Conservation (phyloP, 352 stramenopile species). For the Pythium angustatum region DNA sequence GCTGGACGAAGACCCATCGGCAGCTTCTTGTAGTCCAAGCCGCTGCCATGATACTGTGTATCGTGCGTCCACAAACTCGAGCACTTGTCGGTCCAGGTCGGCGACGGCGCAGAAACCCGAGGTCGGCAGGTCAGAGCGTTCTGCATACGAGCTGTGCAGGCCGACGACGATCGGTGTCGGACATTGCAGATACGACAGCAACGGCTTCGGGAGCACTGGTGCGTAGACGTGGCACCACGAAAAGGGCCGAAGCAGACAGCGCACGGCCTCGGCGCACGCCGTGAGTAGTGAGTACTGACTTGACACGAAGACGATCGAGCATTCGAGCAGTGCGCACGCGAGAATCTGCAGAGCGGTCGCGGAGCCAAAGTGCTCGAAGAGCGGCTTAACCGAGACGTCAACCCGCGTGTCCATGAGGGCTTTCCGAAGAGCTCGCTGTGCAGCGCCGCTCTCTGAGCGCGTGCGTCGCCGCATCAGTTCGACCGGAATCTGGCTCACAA, state of each 20-base stretch:
- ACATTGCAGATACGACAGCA: slow-evolving; percentile 89
- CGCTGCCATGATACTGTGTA: slow-evolving; percentile 57
- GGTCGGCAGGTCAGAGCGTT: slow-evolving; percentile 58
- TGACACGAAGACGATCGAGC: slow-evolving; percentile 84
- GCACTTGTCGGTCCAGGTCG: slow-evolving; percentile 65
- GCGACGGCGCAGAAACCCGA: slow-evolving; percentile 74
- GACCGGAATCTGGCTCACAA: slow-evolving; percentile 30
- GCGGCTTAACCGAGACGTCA: slow-evolving; percentile 63
- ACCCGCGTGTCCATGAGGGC: slow-evolving; percentile 46
- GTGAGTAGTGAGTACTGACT: slow-evolving; percentile 82
- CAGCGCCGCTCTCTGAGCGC: slow-evolving; percentile 43
- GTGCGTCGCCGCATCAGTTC: slow-evolving; percentile 37
- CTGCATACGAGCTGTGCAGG: slow-evolving; percentile 70
- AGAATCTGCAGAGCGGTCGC: slow-evolving; percentile 73
- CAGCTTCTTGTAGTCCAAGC: slow-evolving; percentile 42
- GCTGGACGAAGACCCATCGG: slow-evolving; percentile 34
- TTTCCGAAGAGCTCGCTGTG: slow-evolving; percentile 37
- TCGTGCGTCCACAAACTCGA: slow-evolving; percentile 65
- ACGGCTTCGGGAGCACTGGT: slow-evolving; percentile 76
- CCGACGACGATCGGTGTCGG: slow-evolving; percentile 90
- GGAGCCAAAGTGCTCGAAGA: slow-evolving; percentile 74
- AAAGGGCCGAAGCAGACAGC: slow-evolving; percentile 84
- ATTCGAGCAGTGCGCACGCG: slow-evolving; percentile 83
- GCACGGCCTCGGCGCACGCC: slow-evolving; percentile 80
- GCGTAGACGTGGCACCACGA: slow-evolving; percentile 91